Evolutionary conservation across 2,329 filamentous ascomycete species (phyloP).

Genomic region (Chalara sp.): DNA sequence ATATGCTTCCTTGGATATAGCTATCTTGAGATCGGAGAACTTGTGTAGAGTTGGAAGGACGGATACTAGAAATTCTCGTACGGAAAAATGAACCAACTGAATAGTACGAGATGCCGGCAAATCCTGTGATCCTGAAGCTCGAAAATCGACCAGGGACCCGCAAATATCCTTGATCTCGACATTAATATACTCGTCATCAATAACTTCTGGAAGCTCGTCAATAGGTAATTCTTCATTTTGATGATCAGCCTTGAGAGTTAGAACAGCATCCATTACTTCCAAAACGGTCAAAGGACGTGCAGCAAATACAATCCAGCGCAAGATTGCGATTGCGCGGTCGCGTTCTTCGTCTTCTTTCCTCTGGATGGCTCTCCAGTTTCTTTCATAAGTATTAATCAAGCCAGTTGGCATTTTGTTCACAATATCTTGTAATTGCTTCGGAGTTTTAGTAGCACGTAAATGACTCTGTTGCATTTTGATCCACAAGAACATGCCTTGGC

Average conservation of each 20-base stretch:
- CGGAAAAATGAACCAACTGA: conserved; percentile 16
- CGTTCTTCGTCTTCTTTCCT: conserved; percentile 3
- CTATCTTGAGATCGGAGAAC: background rate
- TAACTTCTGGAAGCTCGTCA: conserved; percentile 21
- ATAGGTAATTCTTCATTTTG: conserved; percentile 7
- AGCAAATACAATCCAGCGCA: conserved; percentile 16
- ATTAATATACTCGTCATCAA: conserved; percentile 26
- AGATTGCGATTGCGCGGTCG: conserved; percentile 7
- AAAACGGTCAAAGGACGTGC: conserved; percentile 11
- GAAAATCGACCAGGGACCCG: conserved; percentile 25
- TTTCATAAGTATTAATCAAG: conserved; percentile 6
- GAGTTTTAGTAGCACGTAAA: conserved; percentile 3
- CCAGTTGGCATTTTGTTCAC: conserved; percentile 7
- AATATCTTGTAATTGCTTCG: conserved; percentile 5
- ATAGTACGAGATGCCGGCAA: conserved; percentile 9
- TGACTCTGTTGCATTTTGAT: conserved; percentile 8
- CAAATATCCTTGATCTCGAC: conserved; percentile 25
- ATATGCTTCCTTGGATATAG: background rate
- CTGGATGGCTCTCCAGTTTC: conserved; percentile 7
- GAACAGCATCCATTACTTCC: conserved; percentile 14
- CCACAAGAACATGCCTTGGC: conserved; percentile 13
- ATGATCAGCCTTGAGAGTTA: conserved; percentile 7
- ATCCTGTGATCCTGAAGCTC: background rate
- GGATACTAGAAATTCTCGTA: conserved; percentile 12
- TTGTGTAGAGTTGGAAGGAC: background rate